Evolutionary conservation across 2,329 filamentous ascomycete genomes (phyloP).

Genomic region (Epichloe sp.): DNA sequence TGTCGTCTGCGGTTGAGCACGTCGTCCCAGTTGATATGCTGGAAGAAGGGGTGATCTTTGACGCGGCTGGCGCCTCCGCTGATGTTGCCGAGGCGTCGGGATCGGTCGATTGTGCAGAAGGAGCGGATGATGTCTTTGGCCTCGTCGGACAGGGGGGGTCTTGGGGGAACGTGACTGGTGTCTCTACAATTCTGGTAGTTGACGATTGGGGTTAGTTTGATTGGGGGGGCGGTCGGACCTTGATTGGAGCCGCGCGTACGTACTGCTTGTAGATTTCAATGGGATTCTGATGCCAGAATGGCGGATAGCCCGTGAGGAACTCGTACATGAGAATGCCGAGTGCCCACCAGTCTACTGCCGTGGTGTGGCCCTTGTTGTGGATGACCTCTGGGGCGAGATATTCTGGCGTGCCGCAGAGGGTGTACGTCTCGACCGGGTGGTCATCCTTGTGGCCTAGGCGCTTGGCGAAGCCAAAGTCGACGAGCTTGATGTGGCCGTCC

Average conservation of each 20-base stretch:
- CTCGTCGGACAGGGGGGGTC: constrained; percentile 49
- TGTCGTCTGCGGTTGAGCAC: constrained; percentile 48
- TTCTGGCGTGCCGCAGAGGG: constrained; percentile 70
- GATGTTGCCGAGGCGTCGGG: constrained; percentile 65
- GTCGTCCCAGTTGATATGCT: constrained; percentile 59
- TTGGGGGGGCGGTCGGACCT: no score
- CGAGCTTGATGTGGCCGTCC: constrained; percentile 67
- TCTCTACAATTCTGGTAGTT: constrained; percentile 56
- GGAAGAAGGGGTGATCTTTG: constrained; percentile 66
- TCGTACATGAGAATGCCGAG: constrained; percentile 75
- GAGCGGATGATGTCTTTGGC: constrained; percentile 64
- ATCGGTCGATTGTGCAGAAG: constrained; percentile 68
- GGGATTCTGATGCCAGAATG: constrained; percentile 77
- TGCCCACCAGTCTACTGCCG: constrained; percentile 79
- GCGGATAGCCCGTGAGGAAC: constrained; percentile 72
- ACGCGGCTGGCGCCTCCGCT: constrained; percentile 59
- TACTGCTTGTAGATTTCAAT: constrained; percentile 77
- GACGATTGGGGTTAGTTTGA: background rate
- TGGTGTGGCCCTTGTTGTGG: constrained; percentile 64
- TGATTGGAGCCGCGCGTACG: constrained; percentile 11
- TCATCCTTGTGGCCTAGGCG: constrained; percentile 46
- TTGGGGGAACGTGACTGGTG: constrained; percentile 56
- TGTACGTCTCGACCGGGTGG: constrained; percentile 57
- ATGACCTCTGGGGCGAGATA: constrained; percentile 79
- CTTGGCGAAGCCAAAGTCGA: constrained; percentile 80